A percentile compares a stretch with the other conserved stretches of the same genome.
These are phyloP conservation scores for Gonapodya sp. DNA, from an alignment of 192 early-diverging fungal species.

Conservation along the genomic window DNA sequence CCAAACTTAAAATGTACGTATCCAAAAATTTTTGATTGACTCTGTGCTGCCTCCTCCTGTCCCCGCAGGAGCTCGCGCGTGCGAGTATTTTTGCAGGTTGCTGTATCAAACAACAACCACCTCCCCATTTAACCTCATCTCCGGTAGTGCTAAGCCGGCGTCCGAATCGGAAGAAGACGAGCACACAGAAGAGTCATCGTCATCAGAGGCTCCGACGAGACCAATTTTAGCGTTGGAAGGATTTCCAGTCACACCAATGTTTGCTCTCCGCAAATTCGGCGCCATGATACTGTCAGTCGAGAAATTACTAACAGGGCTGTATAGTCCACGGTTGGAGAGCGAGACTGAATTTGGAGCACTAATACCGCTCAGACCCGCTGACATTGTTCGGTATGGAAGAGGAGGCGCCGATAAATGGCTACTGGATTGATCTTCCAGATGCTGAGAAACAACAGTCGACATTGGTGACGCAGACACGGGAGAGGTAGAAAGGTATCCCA, in stretches of 20 bases:
- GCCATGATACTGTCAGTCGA: neutral
- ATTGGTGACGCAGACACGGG: neutral
- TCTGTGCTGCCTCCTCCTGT: no score
- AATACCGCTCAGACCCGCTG: neutral
- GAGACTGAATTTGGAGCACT: neutral
- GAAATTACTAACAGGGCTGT: neutral
- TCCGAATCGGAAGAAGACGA: neutral
- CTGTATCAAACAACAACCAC: neutral
- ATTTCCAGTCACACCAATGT: neutral
- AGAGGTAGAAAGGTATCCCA: neutral
- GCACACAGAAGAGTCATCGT: neutral
- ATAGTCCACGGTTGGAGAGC: neutral
- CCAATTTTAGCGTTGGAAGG: neutral
- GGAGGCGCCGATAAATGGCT: neutral
- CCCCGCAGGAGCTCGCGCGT: neutral
- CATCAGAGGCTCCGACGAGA: neutral
- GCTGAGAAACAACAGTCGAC: no score
- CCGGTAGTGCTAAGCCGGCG: neutral
- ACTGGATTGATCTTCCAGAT: no score
- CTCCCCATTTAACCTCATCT: neutral
- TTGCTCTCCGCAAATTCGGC: neutral
- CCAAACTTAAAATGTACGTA: no score
- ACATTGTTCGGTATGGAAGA: neutral
- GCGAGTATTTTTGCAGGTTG: neutral
- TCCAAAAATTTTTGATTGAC: no score